A percentile compares a stretch with the other conserved stretches of the same genome.
phyloP scores from a whole-genome alignment of 139 green algal genomes.

The Coelastrella sp. region DNA sequence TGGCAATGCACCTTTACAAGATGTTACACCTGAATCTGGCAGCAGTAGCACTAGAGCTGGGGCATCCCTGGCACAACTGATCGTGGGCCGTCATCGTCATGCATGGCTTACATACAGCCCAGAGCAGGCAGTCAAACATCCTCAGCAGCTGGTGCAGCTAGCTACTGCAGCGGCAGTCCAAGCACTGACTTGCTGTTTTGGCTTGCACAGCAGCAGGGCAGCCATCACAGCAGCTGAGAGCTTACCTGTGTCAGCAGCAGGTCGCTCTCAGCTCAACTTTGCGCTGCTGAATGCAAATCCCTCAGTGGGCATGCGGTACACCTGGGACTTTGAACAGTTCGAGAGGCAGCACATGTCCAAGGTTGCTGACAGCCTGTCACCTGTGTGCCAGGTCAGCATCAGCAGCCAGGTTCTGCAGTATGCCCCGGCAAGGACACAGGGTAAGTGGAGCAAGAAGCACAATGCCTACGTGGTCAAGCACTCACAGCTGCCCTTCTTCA shows the following conservation, averaged over 20 bases:
- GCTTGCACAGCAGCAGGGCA: background rate
- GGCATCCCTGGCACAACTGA: background rate
- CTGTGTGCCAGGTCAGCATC: slow-evolving; percentile 6
- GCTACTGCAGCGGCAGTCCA: slow-evolving; percentile 9
- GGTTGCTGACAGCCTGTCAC: slow-evolving; percentile 1
- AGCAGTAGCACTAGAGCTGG: slow-evolving; percentile 27
- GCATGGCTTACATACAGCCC: background rate
- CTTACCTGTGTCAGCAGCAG: slow-evolving; percentile 28
- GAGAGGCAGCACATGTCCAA: slow-evolving; percentile 33
- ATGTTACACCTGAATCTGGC: background rate
- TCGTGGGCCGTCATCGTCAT: background rate
- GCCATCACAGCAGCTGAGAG: background rate
- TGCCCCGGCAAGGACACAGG: slow-evolving; percentile 16
- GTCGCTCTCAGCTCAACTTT: slow-evolving; percentile 21
- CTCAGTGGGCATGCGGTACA: slow-evolving; percentile 10
- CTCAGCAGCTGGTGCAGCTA: background rate
- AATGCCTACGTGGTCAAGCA: slow-evolving; percentile 43
- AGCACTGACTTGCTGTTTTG: slow-evolving; percentile 28
- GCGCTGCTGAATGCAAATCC: slow-evolving; percentile 32
- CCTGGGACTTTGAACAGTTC: slow-evolving; percentile 7
- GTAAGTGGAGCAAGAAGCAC: slow-evolving; percentile 41
- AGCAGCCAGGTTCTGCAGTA: slow-evolving; percentile 53
- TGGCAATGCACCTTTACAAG: background rate
- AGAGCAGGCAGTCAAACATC: background rate
- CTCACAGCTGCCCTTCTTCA: slow-evolving; percentile 54